A percentile compares a stretch with the other conserved stretches of the same genome.
phyloP scores from a whole-genome alignment of 2,329 filamentous ascomycete genomes.

The Coniochaeta ligniaria region DNA sequence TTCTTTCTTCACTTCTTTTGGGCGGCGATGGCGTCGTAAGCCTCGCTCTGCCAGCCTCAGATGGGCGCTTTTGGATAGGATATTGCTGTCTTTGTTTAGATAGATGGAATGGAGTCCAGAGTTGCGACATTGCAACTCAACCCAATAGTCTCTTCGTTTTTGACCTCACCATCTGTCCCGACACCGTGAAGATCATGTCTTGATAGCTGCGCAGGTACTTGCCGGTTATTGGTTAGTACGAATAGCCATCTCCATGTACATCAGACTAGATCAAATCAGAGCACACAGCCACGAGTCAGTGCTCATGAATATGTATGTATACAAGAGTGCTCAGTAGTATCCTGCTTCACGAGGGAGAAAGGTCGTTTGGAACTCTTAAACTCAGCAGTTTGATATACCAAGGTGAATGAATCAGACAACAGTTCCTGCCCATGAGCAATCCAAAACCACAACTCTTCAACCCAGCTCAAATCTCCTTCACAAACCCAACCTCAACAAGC shows the following conservation, averaged over 20 bases:
- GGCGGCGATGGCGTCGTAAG: background rate
- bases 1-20: background rate
- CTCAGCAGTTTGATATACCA: no score
- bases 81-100: background rate
- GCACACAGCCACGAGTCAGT: no score
- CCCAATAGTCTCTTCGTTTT: background rate
- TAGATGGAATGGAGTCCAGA: background rate
- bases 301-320: no score
- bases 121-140: background rate
- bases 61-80: background rate
- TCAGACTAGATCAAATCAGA: no score
- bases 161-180: background rate
- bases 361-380: no score
- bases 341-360: no score
- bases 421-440: background rate
- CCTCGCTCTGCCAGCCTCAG: background rate
- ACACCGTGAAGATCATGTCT: background rate
- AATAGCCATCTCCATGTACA: no score
- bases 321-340: no score
- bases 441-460: background rate
- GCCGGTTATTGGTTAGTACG: no score
- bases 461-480: conserved; percentile 50
- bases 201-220: no score
- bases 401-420: no score
- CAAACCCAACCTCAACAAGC: conserved; percentile 61